phyloP scores from a whole-genome alignment of 768 basidiomycete genomes.

The Leucocoprinus leucothites region DNA sequence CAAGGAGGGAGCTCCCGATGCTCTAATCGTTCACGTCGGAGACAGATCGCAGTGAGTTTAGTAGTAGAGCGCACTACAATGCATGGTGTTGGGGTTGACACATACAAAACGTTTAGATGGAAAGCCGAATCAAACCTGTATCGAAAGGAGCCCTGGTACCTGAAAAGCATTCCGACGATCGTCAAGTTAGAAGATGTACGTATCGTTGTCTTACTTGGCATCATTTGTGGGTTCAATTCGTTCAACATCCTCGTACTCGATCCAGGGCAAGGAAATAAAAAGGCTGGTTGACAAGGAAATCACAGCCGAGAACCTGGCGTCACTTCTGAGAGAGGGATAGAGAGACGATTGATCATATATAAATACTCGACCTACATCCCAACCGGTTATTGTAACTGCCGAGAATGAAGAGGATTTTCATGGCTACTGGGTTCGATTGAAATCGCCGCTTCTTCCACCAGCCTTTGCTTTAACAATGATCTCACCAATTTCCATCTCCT shows the following conservation, averaged over 20 bases:
- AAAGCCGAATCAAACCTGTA: slow-evolving; percentile 55
- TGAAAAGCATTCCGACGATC: slow-evolving; percentile 63
- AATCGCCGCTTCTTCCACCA: slow-evolving; percentile 76
- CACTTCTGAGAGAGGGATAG: slow-evolving; percentile 24
- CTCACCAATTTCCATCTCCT: slow-evolving; percentile 76
- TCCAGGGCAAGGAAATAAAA: slow-evolving; percentile 34
- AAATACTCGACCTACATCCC: no score
- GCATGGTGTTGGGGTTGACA: background rate
- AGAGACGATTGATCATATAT: background rate
- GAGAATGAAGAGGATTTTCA: background rate
- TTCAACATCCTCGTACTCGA: background rate
- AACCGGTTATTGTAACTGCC: background rate
- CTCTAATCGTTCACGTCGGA: slow-evolving; percentile 67
- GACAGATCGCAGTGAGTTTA: slow-evolving; percentile 56
- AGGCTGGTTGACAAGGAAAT: slow-evolving; percentile 43
- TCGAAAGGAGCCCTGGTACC: slow-evolving; percentile 60
- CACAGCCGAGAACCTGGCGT: slow-evolving; percentile 20
- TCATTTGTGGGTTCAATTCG: slow-evolving; percentile 3
- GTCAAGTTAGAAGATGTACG: slow-evolving; percentile 57
- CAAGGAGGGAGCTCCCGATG: slow-evolving; percentile 42
- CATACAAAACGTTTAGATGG: slow-evolving; percentile 47
- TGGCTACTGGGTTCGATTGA: slow-evolving; percentile 26
- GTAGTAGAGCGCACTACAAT: no score
- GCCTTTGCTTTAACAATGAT: slow-evolving; percentile 64
- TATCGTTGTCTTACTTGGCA: slow-evolving; percentile 13